Conservation (phyloP, 2,329 filamentous ascomycete genomes). For the Ascochyta fabae region DNA sequence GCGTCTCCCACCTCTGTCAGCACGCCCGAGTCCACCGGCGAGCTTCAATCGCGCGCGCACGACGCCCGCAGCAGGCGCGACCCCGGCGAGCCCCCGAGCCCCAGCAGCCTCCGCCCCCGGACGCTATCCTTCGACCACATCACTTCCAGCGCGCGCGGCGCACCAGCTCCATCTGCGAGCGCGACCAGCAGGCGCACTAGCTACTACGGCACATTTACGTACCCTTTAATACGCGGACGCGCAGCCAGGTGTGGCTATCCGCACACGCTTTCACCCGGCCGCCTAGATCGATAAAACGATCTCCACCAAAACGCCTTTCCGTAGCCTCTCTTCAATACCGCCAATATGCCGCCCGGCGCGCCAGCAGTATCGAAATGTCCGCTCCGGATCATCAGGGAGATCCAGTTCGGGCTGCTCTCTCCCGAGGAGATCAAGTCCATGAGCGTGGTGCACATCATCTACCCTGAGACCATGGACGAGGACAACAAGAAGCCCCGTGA, state of each 20-base stretch:
- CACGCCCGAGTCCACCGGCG: constrained; percentile 34
- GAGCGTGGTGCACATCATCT: constrained; percentile 95
- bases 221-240: constrained; percentile 27
- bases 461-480: constrained; percentile 99
- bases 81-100: constrained; percentile 36
- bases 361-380: constrained; percentile 72
- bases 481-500: constrained; percentile 88
- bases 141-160: constrained; percentile 43
- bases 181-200: constrained; percentile 21
- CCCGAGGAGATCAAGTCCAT: constrained; percentile 99
- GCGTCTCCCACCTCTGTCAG: constrained; percentile 38
- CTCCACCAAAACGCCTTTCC: constrained; percentile 14
- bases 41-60: constrained; percentile 36
- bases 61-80: constrained; percentile 32
- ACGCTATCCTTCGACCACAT: constrained; percentile 37
- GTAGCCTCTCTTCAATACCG: constrained; percentile 22
- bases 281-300: constrained; percentile 26
- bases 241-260: constrained; percentile 40
- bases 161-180: constrained; percentile 29
- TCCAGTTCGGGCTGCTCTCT: constrained; percentile 97
- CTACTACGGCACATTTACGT: constrained; percentile 28
- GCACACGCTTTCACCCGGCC: constrained; percentile 26
- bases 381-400: constrained; percentile 97
- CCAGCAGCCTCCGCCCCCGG: constrained; percentile 39
- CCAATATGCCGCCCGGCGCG: constrained; percentile 83